Percentiles rank a stretch among this genome's conserved stretches.
Conservation (phyloP, 2,329 filamentous ascomycete genomes). For the Cercospora sojina region DNA sequence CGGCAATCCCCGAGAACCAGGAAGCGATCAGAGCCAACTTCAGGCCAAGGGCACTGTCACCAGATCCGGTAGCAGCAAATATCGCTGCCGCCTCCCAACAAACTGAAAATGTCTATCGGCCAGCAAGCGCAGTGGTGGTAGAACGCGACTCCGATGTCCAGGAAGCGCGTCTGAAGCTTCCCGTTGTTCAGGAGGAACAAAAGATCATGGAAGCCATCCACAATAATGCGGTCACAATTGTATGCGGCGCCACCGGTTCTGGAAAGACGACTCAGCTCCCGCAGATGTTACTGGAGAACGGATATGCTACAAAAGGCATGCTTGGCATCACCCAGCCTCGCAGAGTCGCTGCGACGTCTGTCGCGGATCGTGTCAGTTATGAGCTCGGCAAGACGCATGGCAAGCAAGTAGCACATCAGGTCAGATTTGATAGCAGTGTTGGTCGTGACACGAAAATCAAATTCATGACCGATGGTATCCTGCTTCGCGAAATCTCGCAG, state of each 20-base stretch:
- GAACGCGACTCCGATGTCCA: constrained; percentile 72
- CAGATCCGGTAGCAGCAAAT: constrained; percentile 69
- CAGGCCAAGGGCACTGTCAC: constrained; percentile 64
- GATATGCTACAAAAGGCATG: constrained; percentile 80
- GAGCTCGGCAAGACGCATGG: constrained; percentile 73
- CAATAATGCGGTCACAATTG: constrained; percentile 82
- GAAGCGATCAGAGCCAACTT: constrained; percentile 57
- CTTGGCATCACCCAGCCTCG: constrained; percentile 94
- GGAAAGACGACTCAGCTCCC: constrained; percentile 98
- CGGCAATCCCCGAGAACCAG: constrained; percentile 40
- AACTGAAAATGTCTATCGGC: constrained; percentile 58
- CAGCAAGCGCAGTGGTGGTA: constrained; percentile 73
- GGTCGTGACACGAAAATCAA: constrained; percentile 83
- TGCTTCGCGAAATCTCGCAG: constrained; percentile 85
- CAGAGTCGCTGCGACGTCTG: constrained; percentile 92
- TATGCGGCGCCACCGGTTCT: constrained; percentile 93
- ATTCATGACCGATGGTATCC: constrained; percentile 98
- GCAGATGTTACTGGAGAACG: constrained; percentile 92
- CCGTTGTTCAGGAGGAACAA: constrained; percentile 92
- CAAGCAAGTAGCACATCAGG: constrained; percentile 81
- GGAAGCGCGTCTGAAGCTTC: constrained; percentile 72
- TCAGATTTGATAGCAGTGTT: constrained; percentile 87
- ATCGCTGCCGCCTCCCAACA: constrained; percentile 54
- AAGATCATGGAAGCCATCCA: constrained; percentile 97
- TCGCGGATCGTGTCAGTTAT: constrained; percentile 86